These are phyloP conservation scores for Ustulina deusta DNA, from an alignment of 2,329 filamentous ascomycete species.

Conservation along the genomic window DNA sequence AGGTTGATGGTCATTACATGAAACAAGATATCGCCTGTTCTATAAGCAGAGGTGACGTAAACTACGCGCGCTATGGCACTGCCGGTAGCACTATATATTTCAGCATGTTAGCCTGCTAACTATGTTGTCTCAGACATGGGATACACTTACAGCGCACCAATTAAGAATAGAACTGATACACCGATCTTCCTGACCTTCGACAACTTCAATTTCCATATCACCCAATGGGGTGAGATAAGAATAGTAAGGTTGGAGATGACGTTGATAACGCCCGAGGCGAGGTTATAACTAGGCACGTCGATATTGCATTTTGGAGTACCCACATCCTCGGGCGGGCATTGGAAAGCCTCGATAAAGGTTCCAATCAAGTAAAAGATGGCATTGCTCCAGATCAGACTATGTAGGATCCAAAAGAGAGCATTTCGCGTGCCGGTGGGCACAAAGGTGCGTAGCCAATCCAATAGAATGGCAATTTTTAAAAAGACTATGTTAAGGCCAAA, in stretches of 20 bases:
- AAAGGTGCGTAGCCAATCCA: slow-evolving; percentile 34
- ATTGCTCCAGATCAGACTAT: slow-evolving; percentile 29
- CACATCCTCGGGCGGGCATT: slow-evolving; percentile 34
- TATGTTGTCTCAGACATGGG: neutral
- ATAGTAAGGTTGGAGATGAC: slow-evolving; percentile 39
- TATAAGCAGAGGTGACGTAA: slow-evolving; percentile 24
- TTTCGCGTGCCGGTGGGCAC: slow-evolving; percentile 34
- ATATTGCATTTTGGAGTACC: slow-evolving; percentile 30
- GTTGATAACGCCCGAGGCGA: slow-evolving; percentile 39
- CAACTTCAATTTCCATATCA: slow-evolving; percentile 40
- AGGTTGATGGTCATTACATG: slow-evolving; percentile 34
- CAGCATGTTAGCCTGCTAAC: neutral
- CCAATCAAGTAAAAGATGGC: slow-evolving; percentile 38
- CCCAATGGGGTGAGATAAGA: slow-evolving; percentile 38
- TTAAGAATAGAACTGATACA: slow-evolving; percentile 37
- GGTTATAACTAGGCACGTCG: slow-evolving; percentile 35
- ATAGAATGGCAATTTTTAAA: slow-evolving; percentile 36
- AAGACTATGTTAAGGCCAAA: slow-evolving; percentile 39
- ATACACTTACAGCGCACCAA: slow-evolving; percentile 36
- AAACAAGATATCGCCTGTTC: slow-evolving; percentile 33
- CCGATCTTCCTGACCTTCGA: slow-evolving; percentile 33
- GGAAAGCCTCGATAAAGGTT: slow-evolving; percentile 40
- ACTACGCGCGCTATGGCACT: slow-evolving; percentile 36
- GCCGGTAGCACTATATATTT: slow-evolving; percentile 33
- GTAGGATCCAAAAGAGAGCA: slow-evolving; percentile 32